These are phyloP conservation scores for Apiosordaria backusii DNA, from an alignment of 495 filamentous ascomycete species.

Conservation along the genomic window DNA sequence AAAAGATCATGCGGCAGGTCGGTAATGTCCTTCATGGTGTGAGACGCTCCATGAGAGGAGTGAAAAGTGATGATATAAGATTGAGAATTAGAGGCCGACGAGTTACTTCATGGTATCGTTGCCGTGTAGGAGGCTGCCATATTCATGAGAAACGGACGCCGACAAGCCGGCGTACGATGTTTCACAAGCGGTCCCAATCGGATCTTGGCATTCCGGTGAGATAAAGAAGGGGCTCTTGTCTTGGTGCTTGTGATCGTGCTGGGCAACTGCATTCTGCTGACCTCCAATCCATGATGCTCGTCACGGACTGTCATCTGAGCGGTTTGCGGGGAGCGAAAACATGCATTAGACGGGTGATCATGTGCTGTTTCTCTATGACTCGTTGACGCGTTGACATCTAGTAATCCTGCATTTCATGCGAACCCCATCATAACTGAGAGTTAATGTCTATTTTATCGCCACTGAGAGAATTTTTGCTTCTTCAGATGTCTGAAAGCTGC, in stretches of 20 bases:
- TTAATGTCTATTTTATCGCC: too few species aligned
- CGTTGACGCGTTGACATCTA: not conserved
- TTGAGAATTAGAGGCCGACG: not conserved
- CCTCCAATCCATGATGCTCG: not conserved
- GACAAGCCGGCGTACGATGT: conserved; percentile 8
- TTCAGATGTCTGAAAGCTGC: not conserved
- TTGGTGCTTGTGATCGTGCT: not conserved
- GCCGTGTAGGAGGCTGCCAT: not conserved
- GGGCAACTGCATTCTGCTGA: not conserved
- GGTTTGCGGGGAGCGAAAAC: not conserved
- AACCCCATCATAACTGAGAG: not conserved
- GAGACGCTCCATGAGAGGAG: not conserved
- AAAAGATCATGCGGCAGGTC: conserved; percentile 52
- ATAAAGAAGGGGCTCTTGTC: not conserved
- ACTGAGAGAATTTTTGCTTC: too few species aligned
- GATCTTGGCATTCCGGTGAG: conserved; percentile 13
- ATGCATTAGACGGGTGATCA: not conserved
- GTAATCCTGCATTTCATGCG: not conserved
- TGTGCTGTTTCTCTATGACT: not conserved
- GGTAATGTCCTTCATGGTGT: conserved; percentile 44
- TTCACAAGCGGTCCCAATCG: conserved; percentile 14
- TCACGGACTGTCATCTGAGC: not conserved
- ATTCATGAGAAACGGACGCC: not conserved
- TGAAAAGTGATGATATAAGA: not conserved
- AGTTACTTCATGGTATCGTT: not conserved